Evolutionary conservation across 768 basidiomycete genomes (phyloP).

Genomic region (Russula virescens): DNA sequence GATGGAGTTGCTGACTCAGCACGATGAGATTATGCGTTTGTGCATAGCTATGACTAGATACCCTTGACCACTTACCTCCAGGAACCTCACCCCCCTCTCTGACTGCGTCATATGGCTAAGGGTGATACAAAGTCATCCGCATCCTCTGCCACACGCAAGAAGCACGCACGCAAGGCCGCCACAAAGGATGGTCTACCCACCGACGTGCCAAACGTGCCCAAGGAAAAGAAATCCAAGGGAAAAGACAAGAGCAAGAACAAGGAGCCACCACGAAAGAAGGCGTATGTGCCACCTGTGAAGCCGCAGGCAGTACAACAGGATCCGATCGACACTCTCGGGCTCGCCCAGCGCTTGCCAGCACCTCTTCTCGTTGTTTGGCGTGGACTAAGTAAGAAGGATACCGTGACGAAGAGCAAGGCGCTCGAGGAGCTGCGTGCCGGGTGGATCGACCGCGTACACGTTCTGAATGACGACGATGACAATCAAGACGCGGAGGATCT

Average conservation of each 20-base stretch:
- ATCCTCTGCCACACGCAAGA: constrained; percentile 82
- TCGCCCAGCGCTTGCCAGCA: constrained; percentile 67
- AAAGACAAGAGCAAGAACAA: constrained; percentile 45
- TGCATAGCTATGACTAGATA: neutral
- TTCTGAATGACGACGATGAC: neutral
- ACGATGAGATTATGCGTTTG: neutral
- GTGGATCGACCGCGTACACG: constrained; percentile 55
- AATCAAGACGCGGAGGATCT: constrained; percentile 39
- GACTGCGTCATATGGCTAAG: constrained; percentile 37
- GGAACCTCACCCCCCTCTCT: neutral
- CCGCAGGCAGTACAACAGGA: constrained; percentile 69
- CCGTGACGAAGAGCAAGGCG: constrained; percentile 75
- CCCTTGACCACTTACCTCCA: neutral
- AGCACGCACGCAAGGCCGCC: constrained; percentile 75
- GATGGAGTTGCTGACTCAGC: constrained; percentile 17
- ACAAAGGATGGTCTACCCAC: constrained; percentile 28
- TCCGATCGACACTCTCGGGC: constrained; percentile 79
- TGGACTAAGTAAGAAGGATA: constrained; percentile 83
- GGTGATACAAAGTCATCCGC: constrained; percentile 65
- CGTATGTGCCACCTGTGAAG: constrained; percentile 82
- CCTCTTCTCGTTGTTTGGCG: constrained; percentile 80
- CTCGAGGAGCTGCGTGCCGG: constrained; percentile 72
- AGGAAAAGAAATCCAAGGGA: constrained; percentile 46
- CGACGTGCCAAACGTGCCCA: constrained; percentile 34
- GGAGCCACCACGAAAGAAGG: constrained; percentile 75